Conservation (phyloP, 2,329 filamentous ascomycete species). For the Phaeosphaeriaceae sp. region DNA sequence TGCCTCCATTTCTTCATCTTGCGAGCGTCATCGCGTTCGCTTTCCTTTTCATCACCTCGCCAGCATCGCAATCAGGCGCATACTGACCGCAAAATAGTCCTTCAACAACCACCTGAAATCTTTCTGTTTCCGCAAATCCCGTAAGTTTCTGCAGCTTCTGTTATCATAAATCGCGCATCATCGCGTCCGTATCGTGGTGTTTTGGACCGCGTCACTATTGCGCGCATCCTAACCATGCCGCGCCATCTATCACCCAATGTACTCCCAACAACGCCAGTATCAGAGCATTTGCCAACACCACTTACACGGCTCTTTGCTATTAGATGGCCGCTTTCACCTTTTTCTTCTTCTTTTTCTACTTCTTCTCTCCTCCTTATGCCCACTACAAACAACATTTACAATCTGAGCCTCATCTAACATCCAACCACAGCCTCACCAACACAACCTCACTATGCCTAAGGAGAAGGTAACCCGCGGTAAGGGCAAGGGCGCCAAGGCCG, state of each 20-base stretch:
- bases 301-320: slow-evolving; percentile 5
- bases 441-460: slow-evolving; percentile 67
- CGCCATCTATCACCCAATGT: slow-evolving; percentile 23
- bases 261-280: slow-evolving; percentile 15
- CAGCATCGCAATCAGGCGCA: slow-evolving; percentile 21
- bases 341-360: background rate
- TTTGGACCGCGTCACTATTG: slow-evolving; percentile 37
- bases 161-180: slow-evolving; percentile 33
- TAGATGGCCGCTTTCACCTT: slow-evolving; percentile 1
- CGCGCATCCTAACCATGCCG: slow-evolving; percentile 28
- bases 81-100: slow-evolving; percentile 44
- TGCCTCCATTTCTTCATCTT: slow-evolving; percentile 39
- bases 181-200: slow-evolving; percentile 36
- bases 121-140: slow-evolving; percentile 22
- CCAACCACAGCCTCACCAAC: slow-evolving; percentile 9
- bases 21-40: slow-evolving; percentile 36
- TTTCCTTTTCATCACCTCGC: slow-evolving; percentile 39
- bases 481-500: slow-evolving; percentile 61
- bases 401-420: slow-evolving; percentile 15
- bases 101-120: slow-evolving; percentile 28
- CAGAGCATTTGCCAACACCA: slow-evolving; percentile 5
- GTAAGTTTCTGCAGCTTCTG: slow-evolving; percentile 38
- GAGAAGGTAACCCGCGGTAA: slow-evolving; percentile 68
- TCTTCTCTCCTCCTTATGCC: background rate
- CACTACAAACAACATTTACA: slow-evolving; percentile 1